These are phyloP conservation scores for Solanum verrucosum DNA, from an alignment of 257 asterid genomes.

Conservation along the genomic window DNA sequence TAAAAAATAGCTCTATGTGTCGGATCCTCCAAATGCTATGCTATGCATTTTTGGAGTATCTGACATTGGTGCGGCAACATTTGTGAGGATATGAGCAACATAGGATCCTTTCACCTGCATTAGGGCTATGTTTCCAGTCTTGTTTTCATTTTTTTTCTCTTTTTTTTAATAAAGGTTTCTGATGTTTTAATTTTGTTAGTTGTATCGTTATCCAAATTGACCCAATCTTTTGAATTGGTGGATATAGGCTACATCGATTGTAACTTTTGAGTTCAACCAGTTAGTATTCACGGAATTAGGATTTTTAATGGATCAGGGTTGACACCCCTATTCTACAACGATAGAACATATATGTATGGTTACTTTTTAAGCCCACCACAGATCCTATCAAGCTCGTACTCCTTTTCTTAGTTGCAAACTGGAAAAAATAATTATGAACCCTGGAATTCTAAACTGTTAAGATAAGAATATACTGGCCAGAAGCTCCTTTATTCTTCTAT, in stretches of 20 bases:
- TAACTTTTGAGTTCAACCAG: not conserved
- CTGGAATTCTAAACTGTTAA: not conserved
- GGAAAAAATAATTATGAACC: not conserved
- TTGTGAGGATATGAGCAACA: not conserved
- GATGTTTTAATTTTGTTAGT: not conserved
- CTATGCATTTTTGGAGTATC: not conserved
- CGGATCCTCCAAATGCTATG: not conserved
- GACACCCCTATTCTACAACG: not conserved
- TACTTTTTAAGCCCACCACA: not conserved
- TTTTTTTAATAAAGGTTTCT: not conserved
- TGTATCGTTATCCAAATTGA: not conserved
- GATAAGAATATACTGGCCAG: not conserved
- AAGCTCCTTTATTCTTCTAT: not conserved
- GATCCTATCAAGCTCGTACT: not conserved
- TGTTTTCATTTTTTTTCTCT: not conserved
- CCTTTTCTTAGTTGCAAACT: not conserved
- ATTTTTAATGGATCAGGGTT: not conserved
- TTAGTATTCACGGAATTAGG: not conserved
- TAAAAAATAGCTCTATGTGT: not conserved
- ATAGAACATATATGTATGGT: not conserved
- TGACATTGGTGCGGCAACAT: not conserved
- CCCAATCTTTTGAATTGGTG: not conserved
- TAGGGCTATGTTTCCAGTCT: not conserved
- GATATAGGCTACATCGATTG: not conserved
- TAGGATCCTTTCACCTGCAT: not conserved